Evolutionary conservation across 176 grass and related monocot species (phyloP), one percentile per base, ranked within the genome.

Genomic region (Secale cereale): DNA sequence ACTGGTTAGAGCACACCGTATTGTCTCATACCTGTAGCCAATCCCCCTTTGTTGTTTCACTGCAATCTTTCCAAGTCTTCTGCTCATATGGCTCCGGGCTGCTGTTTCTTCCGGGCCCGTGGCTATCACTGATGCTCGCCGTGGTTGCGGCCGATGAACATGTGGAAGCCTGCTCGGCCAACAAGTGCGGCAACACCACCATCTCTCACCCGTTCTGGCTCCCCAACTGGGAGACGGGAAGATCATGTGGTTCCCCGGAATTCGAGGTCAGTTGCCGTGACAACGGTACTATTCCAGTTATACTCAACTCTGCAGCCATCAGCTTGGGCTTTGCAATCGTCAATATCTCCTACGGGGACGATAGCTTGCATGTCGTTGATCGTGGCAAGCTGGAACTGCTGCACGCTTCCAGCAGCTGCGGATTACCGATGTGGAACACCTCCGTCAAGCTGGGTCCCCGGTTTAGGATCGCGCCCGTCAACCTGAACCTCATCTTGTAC

Each of bases 381-480:
- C 0, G 0, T 0, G 3, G 0, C 6, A 78, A 26, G 15, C 6
- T 8, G 37, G 7, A 8, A 37, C 7, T 37, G 7, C 7, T 37
- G 6, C 23, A 4, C 0, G 15, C 0, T 10, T 9, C 10, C 6
- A 32, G 0, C 60, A 4, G 7, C 39, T 80, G 78, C 60, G 32
- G 32, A 33, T 8, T 29, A 5, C 59, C 59, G 1, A 9, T 0
- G 1, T 65, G 78, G 78, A 80, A 80, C 60, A 31, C 37, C 61
- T 80, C 26, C 17, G 17, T 5, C 60, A 79, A 66, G 1, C 26
- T 80, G 2, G 3, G 25, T 16, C 0, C 1, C 27, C 26, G 0
- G 26, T 48, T 80, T 2, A 32, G 1, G 1, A 66, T 80, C 25
- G 4, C 0, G 3, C 5, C 39, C 0, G 6, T 0, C 10, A 80